Percentiles rank a stretch among this genome's conserved stretches.
Evolutionary conservation across 345 rosid genomes (phyloP).

Genomic region (Viola odorata): DNA sequence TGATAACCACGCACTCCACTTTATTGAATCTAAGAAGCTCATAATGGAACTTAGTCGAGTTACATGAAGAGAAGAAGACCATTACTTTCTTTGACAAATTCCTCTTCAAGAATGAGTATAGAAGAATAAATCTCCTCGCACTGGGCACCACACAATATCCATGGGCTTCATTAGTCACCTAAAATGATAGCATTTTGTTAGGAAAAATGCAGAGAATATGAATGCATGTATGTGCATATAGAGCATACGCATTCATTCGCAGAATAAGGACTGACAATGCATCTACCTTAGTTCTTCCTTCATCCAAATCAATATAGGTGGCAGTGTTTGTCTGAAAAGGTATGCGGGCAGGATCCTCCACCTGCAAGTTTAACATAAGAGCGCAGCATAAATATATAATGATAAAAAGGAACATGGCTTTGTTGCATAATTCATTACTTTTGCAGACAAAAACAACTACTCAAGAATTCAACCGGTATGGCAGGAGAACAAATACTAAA

Average conservation of each 20-base stretch:
- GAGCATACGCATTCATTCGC: neutral
- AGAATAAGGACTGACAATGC: neutral
- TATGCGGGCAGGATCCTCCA: constrained; percentile 93
- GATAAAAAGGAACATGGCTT: neutral
- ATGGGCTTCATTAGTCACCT: constrained; percentile 99
- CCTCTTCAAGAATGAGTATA: constrained; percentile 88
- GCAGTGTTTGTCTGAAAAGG: constrained; percentile 84
- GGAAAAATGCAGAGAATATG: constrained; percentile 6
- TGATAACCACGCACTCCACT: constrained; percentile 75
- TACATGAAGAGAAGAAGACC: constrained; percentile 98
- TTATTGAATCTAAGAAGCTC: constrained; percentile 78
- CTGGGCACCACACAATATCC: constrained; percentile 88
- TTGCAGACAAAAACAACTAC: too few relatives aligned
- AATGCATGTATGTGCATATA: neutral
- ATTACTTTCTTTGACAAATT: constrained; percentile 82
- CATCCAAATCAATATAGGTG: constrained; percentile 85
- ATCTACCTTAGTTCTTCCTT: constrained; percentile 80
- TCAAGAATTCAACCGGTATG: neutral
- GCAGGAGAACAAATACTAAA: neutral
- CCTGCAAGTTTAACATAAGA: constrained; percentile 35
- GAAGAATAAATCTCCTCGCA: constrained; percentile 74
- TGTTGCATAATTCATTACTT: too few relatives aligned
- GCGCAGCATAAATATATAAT: neutral
- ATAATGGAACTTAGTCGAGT: constrained; percentile 81
- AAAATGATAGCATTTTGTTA: constrained; percentile 16